Base-by-base conservation (phyloP, 2,329 filamentous ascomycete species). In the Ophiognomonia clavigignenti-juglandacearum region DNA sequence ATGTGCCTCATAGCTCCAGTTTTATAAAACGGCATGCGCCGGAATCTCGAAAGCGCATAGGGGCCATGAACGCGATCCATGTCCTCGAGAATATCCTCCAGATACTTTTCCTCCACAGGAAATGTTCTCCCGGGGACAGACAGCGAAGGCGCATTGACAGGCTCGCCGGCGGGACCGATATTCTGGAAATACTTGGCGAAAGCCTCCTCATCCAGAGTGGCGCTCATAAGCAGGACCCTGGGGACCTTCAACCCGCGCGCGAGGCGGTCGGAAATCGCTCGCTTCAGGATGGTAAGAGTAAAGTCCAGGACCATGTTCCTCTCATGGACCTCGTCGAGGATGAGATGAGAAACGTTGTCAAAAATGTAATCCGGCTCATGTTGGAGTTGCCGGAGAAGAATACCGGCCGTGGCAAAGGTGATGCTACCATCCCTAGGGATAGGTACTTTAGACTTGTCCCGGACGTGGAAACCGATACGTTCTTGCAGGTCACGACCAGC, bases 341-440 rank as follows among this genome's bases (percentile, higher is more conserved):
- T 55, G 16, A 77, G 58, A 53, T 77, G 72, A 4, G 72, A 72
- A 24, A 67, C 56, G 1, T 59, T 60, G 42, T 69, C 63, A 23
- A 76, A 53, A 16, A 67, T 53, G 2, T 58, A 56, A 44, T 72
- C 65, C 3, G 64, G 55, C 36, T 62, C 53, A 48, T 63, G 56
- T 45, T 71, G 66, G 18, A 77, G 59, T 47, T 70, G 64, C 43
- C 66, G 64, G 22, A 75, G 59, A 19, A 76, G 56, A 18, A 74
- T 65, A n/a, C 73, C 73, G 2, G 69, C 70, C 1, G 74, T 77
- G 57, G 71, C 75, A 55, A 70, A 77, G 2, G 62, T 69, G 51
- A 77, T 71, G 47, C 68, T 53, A 6, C 52, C 60, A 16, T 54
- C 51, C n/a, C 32, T 35, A 10, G 53, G 51, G 7, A 48, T 48